Conservation (phyloP, 1,284 basidiomycete genomes). For the Pseudozyma tsukubaensis region DNA sequence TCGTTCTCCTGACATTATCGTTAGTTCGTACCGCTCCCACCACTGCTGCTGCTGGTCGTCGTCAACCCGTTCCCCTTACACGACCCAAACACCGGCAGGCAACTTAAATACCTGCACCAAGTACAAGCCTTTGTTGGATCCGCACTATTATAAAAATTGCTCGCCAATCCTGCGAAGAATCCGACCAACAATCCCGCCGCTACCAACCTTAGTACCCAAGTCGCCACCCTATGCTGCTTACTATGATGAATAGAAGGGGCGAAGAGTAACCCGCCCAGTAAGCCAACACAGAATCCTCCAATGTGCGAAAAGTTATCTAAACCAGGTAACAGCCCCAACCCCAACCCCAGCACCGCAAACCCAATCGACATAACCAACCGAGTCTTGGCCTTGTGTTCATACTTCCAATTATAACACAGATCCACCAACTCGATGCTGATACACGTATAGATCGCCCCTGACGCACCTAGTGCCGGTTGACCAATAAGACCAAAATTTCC, state of each 20-base stretch:
- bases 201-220: slow-evolving; percentile 79
- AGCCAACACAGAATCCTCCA: slow-evolving; percentile 68
- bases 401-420: slow-evolving; percentile 89
- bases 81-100: slow-evolving; percentile 53
- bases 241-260: slow-evolving; percentile 86
- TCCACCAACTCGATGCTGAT: slow-evolving; percentile 85
- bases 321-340: slow-evolving; percentile 75
- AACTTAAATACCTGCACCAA: slow-evolving; percentile 77
- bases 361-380: slow-evolving; percentile 83
- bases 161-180: slow-evolving; percentile 82
- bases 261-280: slow-evolving; percentile 80
- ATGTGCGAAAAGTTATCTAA: slow-evolving; percentile 71
- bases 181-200: slow-evolving; percentile 81
- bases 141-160: slow-evolving; percentile 89
- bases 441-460: slow-evolving; percentile 89
- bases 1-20: background rate
- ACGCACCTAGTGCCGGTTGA: slow-evolving; percentile 90
- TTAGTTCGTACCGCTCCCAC: background rate
- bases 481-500: slow-evolving; percentile 89
- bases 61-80: slow-evolving; percentile 61
- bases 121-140: slow-evolving; percentile 76
- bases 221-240: slow-evolving; percentile 78
- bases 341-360: slow-evolving; percentile 85
- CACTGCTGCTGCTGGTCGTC: slow-evolving; percentile 26
- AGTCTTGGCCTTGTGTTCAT: slow-evolving; percentile 69